Conservation (phyloP, 768 basidiomycete species). For the Mycena alexandri region DNA sequence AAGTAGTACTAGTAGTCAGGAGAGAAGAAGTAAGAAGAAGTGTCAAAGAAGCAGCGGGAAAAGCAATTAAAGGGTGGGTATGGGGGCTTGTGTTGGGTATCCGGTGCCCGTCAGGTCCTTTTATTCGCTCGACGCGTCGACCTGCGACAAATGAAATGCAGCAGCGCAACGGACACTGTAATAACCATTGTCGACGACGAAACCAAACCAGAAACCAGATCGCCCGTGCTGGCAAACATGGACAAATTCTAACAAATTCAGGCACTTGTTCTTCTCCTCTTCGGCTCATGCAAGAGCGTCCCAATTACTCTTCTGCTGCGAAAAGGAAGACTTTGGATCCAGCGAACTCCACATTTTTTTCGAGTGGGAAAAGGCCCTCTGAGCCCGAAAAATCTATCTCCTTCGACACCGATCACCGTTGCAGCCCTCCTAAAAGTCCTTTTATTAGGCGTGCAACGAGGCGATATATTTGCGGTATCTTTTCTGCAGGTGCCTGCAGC, state of each 20-base stretch:
- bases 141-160: too few species aligned
- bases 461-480: too few species aligned
- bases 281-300: background rate
- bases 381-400: conserved; percentile 3
- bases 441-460: background rate
- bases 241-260: background rate
- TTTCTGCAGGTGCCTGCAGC: background rate
- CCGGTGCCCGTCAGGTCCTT: too few species aligned
- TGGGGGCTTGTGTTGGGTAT: too few species aligned
- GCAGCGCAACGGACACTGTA: background rate
- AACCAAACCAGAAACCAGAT: background rate
- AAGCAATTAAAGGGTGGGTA: too few species aligned
- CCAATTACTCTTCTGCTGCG: background rate
- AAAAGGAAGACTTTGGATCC: background rate
- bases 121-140: too few species aligned
- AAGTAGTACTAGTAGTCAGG: too few species aligned
- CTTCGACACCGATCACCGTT: conserved; percentile 10
- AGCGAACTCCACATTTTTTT: background rate
- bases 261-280: background rate
- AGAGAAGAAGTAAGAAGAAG: too few species aligned
- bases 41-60: background rate
- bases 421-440: background rate
- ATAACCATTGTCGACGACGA: conserved; percentile 4
- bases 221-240: background rate
- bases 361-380: too few species aligned